phyloP scores from a whole-genome alignment of 345 rosid genomes.

The Lepidium didymum region DNA sequence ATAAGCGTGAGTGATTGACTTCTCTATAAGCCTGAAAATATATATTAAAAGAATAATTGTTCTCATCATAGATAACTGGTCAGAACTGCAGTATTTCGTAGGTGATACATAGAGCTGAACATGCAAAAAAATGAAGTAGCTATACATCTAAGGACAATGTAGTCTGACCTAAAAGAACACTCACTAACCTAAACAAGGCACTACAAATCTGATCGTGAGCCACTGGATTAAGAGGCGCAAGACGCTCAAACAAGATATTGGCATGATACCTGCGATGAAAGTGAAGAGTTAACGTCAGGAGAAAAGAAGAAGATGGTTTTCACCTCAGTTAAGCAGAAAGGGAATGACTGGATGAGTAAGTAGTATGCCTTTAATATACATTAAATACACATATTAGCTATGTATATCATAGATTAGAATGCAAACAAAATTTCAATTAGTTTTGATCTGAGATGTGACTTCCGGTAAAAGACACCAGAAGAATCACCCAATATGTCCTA shows the following conservation, averaged over 20 bases:
- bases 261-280: constrained; percentile 75
- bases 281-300: not conserved
- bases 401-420: not conserved
- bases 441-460: not conserved
- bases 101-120: constrained; percentile 6
- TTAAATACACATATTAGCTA: not conserved
- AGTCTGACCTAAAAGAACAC: constrained; percentile 3
- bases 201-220: constrained; percentile 78
- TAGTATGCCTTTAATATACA: not conserved
- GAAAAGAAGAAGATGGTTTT: not conserved
- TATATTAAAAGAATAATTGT: not conserved
- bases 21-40: constrained; percentile 74
- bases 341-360: not conserved
- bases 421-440: not conserved
- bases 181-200: constrained; percentile 70
- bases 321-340: constrained; percentile 4
- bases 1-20: constrained; percentile 53
- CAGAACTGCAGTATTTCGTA: constrained; percentile 1
- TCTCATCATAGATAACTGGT: constrained; percentile 5
- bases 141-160: constrained; percentile 3
- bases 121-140: not conserved
- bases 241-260: constrained; percentile 64
- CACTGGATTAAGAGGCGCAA: constrained; percentile 84
- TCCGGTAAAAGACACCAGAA: not conserved
- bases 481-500: constrained; percentile 4